Base-by-base conservation (phyloP, 1,284 basidiomycete species). In the Papiliotrema laurentii region DNA sequence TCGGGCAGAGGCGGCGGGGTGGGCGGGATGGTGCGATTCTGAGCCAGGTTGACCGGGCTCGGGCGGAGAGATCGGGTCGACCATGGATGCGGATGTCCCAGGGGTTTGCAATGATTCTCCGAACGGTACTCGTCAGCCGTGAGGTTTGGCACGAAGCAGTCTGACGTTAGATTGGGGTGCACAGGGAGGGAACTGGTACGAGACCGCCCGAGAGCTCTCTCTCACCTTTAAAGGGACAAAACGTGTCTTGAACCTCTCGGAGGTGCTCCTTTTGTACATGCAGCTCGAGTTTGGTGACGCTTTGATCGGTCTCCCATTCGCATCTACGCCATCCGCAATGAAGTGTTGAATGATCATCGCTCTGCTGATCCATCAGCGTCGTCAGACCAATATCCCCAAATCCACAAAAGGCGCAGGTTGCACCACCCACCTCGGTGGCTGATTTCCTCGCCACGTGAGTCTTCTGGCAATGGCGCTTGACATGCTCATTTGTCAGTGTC, bases 311-410 rank as follows among this genome's bases (percentile, higher is more conserved):
- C 5, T 40, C 21, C 14, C 24, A 11, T 14, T 16, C 40, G 33
- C 55, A 54, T 27, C 42, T 43, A 7, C 40, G 10, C 56, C 56
- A 58, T n/a, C 35, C 43, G 40, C 56, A 55, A 11, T 38, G n/a
- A 22, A 47, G 22, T 2, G n/a, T 41, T 30, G 1, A 27, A 7
- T 37, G 22, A 50, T 6, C 33, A 18, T 9, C 40, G 9, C 10
- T 31, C 38, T 9, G 27, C 21, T 31, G 34, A 18, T n/a, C 5
- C 6, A 18, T 21, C 27, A 22, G 37, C 13, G 5, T 19, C 28
- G 5, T 33, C 4, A 33, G 28, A 24, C 18, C 5, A 22, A 39
- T 25, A 14, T 4, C 4, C 6, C 9, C 5, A 25, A 22, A 22
- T 3, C 6, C 5, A 7, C 5, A 13, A 22, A 13, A 4, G n/a